phyloP scores from a whole-genome alignment of 164 flowering plant species.

The Vitis vinifera region DNA sequence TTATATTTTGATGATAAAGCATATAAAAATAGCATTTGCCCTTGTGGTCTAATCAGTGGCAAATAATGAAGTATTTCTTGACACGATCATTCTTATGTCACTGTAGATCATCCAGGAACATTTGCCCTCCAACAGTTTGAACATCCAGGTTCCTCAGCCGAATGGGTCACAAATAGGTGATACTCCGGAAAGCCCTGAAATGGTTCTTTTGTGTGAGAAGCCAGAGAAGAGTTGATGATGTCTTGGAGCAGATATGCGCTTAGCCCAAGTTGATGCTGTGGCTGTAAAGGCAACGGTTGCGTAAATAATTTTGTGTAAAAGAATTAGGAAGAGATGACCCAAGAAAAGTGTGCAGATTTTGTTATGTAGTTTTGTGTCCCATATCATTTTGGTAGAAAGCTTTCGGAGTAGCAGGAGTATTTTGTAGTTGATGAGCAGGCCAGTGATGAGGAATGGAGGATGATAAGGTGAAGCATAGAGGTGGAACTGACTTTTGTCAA shows the following conservation, averaged over 20 bases:
- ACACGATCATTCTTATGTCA: not conserved
- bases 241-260: not conserved
- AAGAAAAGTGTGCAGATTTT: slow-evolving; percentile 18
- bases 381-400: slow-evolving; percentile 10
- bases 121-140: slow-evolving; percentile 26
- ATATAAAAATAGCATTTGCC: no score
- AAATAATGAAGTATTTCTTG: no score
- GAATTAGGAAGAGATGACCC: slow-evolving; percentile 8
- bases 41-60: no score
- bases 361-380: slow-evolving; percentile 7
- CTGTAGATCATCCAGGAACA: slow-evolving; percentile 28
- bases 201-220: slow-evolving; percentile 9
- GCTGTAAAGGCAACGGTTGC: slow-evolving; percentile 4
- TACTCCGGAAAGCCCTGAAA: slow-evolving; percentile 18
- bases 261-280: slow-evolving; percentile 7
- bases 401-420: slow-evolving; percentile 17
- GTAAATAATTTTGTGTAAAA: slow-evolving; percentile 22
- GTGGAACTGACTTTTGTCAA: not conserved
- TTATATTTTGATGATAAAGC: no score
- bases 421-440: slow-evolving; percentile 15
- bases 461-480: slow-evolving; percentile 22
- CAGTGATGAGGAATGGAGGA: slow-evolving; percentile 7
- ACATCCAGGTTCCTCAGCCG: slow-evolving; percentile 19
- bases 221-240: slow-evolving; percentile 10
- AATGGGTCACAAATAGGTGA: slow-evolving; percentile 23